Evolutionary conservation across 1,284 basidiomycete genomes (phyloP), one percentile per base, ranked within the genome.

Genomic region (Marasmius tenuissimus): DNA sequence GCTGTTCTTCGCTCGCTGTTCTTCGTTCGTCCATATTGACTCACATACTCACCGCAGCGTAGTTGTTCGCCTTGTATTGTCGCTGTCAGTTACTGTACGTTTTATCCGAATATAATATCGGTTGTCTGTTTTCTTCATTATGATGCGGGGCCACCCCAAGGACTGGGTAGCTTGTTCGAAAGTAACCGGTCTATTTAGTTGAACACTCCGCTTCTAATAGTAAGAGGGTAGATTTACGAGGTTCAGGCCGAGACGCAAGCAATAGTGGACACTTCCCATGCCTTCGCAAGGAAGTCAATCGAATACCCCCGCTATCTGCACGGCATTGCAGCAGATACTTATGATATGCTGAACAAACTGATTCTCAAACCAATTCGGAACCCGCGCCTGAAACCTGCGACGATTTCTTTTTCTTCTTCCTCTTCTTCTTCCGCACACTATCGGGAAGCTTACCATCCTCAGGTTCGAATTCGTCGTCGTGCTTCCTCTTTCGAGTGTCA

Each of bases 401-500:
- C 18, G 48, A 49, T 14, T 49, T 16, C 12, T 20, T 10, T n/a
- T 63, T 61, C 47, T 62, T 64, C 48, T 61, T 60, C 55, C 60
- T 60, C 61, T 63, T 65, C 59, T 61, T 62, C 42, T 57, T 60
- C 11, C 49, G 58, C 34, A 35, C 39, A 22, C 12, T 40, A 37
- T 56, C 20, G 27, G 16, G n/a, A 20, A 16, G 3, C 22, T 18
- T 37, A 33, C 47, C 57, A 16, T 39, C 61, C 10, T 18, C 39
- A 12, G n/a, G 2, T 58, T 60, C 59, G 10, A 37, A 10, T 47
- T 61, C 61, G 63, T 76, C n/a, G 16, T 38, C 34, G 9, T 18
- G 20, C 33, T 49, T 51, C 34, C 45, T 35, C 33, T 61, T 63
- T 18, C 51, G 38, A 27, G n/a, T 16, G 6, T 54, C 50, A 22